Base-by-base conservation (phyloP, 2,329 filamentous ascomycete genomes). In the Colletotrichum karsti region DNA sequence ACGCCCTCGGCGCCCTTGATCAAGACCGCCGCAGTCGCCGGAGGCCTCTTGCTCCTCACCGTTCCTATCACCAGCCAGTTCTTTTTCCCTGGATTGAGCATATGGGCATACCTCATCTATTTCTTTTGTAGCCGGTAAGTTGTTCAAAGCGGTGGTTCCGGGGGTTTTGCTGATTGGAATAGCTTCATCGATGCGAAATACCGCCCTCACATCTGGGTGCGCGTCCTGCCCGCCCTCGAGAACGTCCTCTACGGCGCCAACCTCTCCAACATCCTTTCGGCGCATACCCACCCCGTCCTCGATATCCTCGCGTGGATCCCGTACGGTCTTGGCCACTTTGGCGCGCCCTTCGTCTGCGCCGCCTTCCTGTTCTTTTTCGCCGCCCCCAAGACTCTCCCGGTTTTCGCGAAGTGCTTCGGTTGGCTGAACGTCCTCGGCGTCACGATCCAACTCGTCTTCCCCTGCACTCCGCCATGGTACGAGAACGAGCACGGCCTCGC, bases 161-260 rank as follows among this genome's bases (percentile, higher is more conserved):
- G 10, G 51, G 44, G 37, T 55, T 20, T 57, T 10, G 26, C 50
- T 67, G 5, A 44, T 59, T 50, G 55, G 54, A 66, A 10, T 76
- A 97, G 94, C 76, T 98, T 97, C 82, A 95, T 98, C 73, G 92
- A 94, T 39, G 88, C 90, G 73, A 92, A 95, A 76, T 96, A 94
- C 83, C 91, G 95, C 73, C 95, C 95, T 67, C 92, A 94, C 70
- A 98, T 98, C 75, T 97, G 94, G 93, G 95, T 98, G 72, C 94
- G 95, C 75, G 94, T 98, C 28, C 88, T 98, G 37, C 95, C 95
- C 5, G 94, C 95, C 18, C 88, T 98, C 71, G 95, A 98, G 82
- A 98, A 98, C 80, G 96, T 98, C 70, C 87, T 98, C 35, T 98
- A 98, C 77, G 95, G 95, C 73, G 94, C 95, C 70, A 98, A 98